These are phyloP conservation scores for Xylaria sp. DNA, from an alignment of 495 filamentous ascomycete genomes.

Conservation along the genomic window DNA sequence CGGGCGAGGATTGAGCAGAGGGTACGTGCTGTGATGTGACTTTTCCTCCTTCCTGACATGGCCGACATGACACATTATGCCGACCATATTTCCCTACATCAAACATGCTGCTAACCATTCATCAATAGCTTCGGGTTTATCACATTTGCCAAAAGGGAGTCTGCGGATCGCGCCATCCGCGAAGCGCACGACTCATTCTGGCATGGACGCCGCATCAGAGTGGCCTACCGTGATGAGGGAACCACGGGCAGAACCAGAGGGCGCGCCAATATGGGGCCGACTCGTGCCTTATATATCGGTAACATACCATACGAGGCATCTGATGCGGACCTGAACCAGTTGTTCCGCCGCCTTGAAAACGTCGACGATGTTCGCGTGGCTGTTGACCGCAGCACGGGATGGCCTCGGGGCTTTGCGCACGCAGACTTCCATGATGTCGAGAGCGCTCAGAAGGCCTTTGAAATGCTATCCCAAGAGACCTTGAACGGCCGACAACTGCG, in stretches of 20 bases:
- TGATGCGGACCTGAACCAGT: constrained; percentile 81
- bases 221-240: constrained; percentile 53
- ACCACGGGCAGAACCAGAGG: not conserved
- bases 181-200: constrained; percentile 72
- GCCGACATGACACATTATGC: not conserved
- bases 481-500: constrained; percentile 71
- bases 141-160: constrained; percentile 63
- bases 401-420: constrained; percentile 88
- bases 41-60: not conserved
- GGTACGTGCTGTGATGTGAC: constrained; percentile 60
- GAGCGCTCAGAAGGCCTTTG: constrained; percentile 64
- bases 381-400: constrained; percentile 86
- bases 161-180: constrained; percentile 66
- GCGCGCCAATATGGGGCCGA: constrained; percentile 47
- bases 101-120: constrained; percentile 35
- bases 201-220: constrained; percentile 77
- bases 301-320: constrained; percentile 90
- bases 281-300: constrained; percentile 80
- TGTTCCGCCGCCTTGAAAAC: constrained; percentile 76
- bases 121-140: constrained; percentile 78
- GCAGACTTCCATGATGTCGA: constrained; percentile 78
- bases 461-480: constrained; percentile 59
- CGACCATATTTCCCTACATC: not conserved
- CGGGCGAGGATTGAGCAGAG: constrained; percentile 80
- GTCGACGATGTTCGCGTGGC: constrained; percentile 85